A percentile compares a stretch with the other conserved stretches of the same genome.
These are phyloP conservation scores for Teratosphaeria gauchensis DNA, from an alignment of 2,329 filamentous ascomycete species.

Conservation along the genomic window DNA sequence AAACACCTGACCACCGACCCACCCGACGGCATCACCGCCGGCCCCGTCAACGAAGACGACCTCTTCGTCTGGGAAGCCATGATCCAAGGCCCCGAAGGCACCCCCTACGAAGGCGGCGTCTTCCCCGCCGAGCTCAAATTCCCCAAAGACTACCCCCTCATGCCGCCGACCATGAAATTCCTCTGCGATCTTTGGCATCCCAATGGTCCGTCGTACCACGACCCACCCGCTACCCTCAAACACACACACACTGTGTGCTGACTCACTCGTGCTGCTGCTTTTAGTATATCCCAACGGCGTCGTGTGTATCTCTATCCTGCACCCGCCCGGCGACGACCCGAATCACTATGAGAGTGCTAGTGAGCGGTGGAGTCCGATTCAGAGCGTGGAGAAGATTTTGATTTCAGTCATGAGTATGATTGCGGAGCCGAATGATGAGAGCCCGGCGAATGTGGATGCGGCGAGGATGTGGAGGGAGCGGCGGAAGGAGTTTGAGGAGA, in stretches of 20 bases:
- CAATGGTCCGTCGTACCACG: conserved; percentile 57
- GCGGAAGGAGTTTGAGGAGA: conserved; percentile 72
- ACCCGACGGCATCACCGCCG: conserved; percentile 94
- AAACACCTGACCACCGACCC: conserved; percentile 86
- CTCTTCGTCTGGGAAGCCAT: conserved; percentile 93
- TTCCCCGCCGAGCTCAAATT: conserved; percentile 94
- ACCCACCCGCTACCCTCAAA: neutral
- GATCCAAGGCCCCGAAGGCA: conserved; percentile 90
- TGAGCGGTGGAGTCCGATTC: conserved; percentile 92
- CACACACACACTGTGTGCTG: neutral
- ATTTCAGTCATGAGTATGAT: conserved; percentile 98
- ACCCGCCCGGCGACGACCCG: conserved; percentile 90
- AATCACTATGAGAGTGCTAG: conserved; percentile 97
- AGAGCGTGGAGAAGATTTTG: conserved; percentile 94
- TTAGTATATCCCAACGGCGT: conserved; percentile 89
- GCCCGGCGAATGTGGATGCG: conserved; percentile 89
- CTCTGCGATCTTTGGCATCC: conserved; percentile 91
- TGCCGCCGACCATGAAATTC: conserved; percentile 94
- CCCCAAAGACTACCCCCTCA: conserved; percentile 91
- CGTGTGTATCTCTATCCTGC: conserved; percentile 97
- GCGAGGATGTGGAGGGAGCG: conserved; percentile 92
- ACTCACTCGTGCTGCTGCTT: neutral
- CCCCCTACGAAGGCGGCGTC: conserved; percentile 89
- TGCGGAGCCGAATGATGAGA: conserved; percentile 93
- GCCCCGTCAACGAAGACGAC: conserved; percentile 87